Base-by-base conservation (phyloP, 1,284 basidiomycete genomes). In the Cerrena zonata region DNA sequence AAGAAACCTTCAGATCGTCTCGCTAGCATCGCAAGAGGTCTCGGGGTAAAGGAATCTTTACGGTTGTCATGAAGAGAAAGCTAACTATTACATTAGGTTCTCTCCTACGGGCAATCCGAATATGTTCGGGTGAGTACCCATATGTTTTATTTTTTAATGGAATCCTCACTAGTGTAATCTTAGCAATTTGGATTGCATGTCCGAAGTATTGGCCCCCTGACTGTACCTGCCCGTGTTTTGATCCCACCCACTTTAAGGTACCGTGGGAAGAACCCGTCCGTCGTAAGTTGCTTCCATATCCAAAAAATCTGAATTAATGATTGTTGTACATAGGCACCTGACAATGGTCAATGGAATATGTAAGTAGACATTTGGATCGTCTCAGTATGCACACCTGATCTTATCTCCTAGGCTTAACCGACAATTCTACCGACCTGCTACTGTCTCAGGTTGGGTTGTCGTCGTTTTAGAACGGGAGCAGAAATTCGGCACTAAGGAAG, bases 281-380 rank as follows among this genome's bases (percentile, higher is more conserved):
- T 84, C 25, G 82, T 84, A 57, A 58, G 79, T 63, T 18, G 22
- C 23, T 38, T 1, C 37, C 24, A 11, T 25, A 13, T 42, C 15
- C 41, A 10, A 7, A 13, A 18, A 15, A 34, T 41, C n/a, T 23
- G 19, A 15, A 24, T 23, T 36, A 48, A 38, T 43, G 36, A 36
- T 34, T 53, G 18, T 34, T 34, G 7, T 15, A 15, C 49, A 30
- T 53, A 86, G 83, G 64, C 63, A 43, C 82, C 84, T 0, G 65
- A 64, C n/a, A 75, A 86, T 41, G 86, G 86, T 12, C 65, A 76
- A 1, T 87, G 84, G 84, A 87, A 88, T 51, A 85, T 86, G 83
- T 80, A 37, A 34, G 68, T 59, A 45, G 37, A 12, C 41, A 39
- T 43, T 12, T 39, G n/a, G 18, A 39, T 3, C 13, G 15, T 42